phyloP scores from a whole-genome alignment of 768 basidiomycete species.

The Amanita subjunquillea region DNA sequence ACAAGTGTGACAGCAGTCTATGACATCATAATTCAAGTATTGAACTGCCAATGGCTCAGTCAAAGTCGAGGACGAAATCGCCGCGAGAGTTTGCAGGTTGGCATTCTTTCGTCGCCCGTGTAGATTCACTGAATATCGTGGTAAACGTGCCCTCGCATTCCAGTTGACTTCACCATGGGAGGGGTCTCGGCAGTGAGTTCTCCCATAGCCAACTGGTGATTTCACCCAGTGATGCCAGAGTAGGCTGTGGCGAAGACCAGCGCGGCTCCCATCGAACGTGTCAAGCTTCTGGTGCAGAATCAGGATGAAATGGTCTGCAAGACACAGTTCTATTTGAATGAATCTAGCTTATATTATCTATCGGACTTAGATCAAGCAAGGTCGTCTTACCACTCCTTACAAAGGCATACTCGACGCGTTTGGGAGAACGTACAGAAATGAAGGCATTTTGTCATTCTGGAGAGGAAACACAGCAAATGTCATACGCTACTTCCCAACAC shows the following conservation, averaged over 20 bases:
- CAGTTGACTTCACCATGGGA: conserved; percentile 69
- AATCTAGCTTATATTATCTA: not conserved
- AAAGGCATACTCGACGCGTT: conserved; percentile 78
- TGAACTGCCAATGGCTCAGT: not conserved
- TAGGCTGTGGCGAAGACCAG: conserved; percentile 82
- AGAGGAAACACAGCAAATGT: conserved; percentile 88
- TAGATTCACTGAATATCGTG: conserved; percentile 4
- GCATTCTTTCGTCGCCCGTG: conserved; percentile 10
- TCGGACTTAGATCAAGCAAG: conserved; percentile 63
- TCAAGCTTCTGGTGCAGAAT: conserved; percentile 79
- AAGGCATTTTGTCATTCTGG: conserved; percentile 76
- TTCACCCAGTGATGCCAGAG: not conserved
- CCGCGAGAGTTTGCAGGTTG: conserved; percentile 63
- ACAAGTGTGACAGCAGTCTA: not conserved
- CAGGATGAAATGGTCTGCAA: conserved; percentile 74
- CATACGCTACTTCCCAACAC: conserved; percentile 88
- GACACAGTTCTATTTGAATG: not conserved
- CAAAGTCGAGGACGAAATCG: conserved; percentile 38
- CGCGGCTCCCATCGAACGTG: conserved; percentile 83
- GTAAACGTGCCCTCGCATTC: not conserved
- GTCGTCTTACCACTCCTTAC: conserved; percentile 72
- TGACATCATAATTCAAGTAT: conserved; percentile 6
- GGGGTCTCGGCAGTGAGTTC: conserved; percentile 55
- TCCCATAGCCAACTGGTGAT: not conserved
- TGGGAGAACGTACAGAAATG: conserved; percentile 62